Percentiles rank a stretch among this genome's conserved stretches.
These are phyloP conservation scores for Avena sativa DNA, from an alignment of 176 grass and related monocot species.

Conservation along the genomic window DNA sequence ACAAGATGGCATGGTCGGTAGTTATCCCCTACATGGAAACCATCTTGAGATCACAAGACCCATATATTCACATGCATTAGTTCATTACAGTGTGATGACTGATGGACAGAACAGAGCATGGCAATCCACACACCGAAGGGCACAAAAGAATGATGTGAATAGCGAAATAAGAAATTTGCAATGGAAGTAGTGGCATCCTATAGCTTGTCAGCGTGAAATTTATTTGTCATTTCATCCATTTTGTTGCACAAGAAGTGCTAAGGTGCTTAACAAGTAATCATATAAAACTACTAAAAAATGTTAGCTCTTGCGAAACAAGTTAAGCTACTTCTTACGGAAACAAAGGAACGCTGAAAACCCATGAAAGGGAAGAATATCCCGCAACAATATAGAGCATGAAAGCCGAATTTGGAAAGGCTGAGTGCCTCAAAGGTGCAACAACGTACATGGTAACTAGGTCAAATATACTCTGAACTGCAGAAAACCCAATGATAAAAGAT, in stretches of 20 bases:
- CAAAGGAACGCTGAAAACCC: not conserved
- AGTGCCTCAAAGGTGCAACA: not conserved
- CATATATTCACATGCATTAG: not conserved
- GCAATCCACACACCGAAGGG: not conserved
- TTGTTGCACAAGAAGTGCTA: not conserved
- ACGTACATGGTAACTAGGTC: not conserved
- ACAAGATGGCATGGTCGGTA: not conserved
- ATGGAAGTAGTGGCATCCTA: not conserved
- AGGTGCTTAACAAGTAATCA: not conserved
- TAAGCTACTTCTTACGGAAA: not conserved
- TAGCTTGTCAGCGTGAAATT: not conserved
- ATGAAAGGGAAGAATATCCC: not conserved
- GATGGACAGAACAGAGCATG: not conserved
- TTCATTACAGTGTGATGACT: not conserved
- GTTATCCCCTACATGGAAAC: not conserved
- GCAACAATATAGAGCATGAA: not conserved
- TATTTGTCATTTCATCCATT: not conserved
- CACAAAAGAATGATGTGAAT: not conserved
- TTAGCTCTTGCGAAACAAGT: not conserved
- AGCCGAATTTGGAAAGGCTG: not conserved
- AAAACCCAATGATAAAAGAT: not conserved
- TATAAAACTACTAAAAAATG: not conserved
- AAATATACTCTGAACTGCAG: not conserved
- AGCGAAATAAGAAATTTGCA: not conserved
- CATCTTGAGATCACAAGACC: not conserved